Conservation (phyloP, 2,329 filamentous ascomycete genomes). For the Phyllosticta paracitricarpa region DNA sequence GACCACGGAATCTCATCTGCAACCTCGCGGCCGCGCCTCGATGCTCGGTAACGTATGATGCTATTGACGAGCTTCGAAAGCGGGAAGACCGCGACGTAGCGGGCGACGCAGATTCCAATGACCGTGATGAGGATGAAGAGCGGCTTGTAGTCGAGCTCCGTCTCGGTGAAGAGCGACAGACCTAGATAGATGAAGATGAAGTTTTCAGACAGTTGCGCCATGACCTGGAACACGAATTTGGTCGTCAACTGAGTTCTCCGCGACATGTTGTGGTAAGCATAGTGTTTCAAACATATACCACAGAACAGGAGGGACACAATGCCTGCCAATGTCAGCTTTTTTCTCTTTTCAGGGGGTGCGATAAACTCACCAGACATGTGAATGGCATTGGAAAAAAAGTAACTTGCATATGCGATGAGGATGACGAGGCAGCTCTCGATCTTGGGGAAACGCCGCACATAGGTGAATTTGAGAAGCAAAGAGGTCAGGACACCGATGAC, state of each 20-base stretch:
- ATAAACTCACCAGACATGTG: slow-evolving; percentile 75
- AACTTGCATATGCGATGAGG: slow-evolving; percentile 88
- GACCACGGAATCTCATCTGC: slow-evolving; percentile 85
- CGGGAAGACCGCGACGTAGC: slow-evolving; percentile 92
- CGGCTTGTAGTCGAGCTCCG: slow-evolving; percentile 79
- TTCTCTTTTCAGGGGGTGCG: not conserved
- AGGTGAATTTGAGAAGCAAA: slow-evolving; percentile 85
- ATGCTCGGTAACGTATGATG: slow-evolving; percentile 78
- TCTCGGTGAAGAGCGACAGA: slow-evolving; percentile 86
- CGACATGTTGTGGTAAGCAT: slow-evolving; percentile 99
- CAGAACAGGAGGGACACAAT: slow-evolving; percentile 97
- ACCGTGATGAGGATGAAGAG: slow-evolving; percentile 91
- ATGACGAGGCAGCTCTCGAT: slow-evolving; percentile 94
- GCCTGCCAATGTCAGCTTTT: slow-evolving; percentile 43
- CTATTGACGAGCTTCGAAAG: slow-evolving; percentile 84
- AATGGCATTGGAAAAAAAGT: slow-evolving; percentile 94
- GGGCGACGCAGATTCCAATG: slow-evolving; percentile 79
- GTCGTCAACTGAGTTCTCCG: slow-evolving; percentile 93
- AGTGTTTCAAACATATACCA: slow-evolving; percentile 96
- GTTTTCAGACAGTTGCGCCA: slow-evolving; percentile 92
- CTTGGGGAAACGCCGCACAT: slow-evolving; percentile 84
- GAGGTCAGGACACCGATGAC: slow-evolving; percentile 80
- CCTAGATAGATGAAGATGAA: slow-evolving; percentile 99
- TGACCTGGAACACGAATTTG: slow-evolving; percentile 92
- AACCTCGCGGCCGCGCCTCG: slow-evolving; percentile 62